Evolutionary conservation across 202 grass and related monocot species (phyloP).

Genomic region (Cymbopogon flexuosus): DNA sequence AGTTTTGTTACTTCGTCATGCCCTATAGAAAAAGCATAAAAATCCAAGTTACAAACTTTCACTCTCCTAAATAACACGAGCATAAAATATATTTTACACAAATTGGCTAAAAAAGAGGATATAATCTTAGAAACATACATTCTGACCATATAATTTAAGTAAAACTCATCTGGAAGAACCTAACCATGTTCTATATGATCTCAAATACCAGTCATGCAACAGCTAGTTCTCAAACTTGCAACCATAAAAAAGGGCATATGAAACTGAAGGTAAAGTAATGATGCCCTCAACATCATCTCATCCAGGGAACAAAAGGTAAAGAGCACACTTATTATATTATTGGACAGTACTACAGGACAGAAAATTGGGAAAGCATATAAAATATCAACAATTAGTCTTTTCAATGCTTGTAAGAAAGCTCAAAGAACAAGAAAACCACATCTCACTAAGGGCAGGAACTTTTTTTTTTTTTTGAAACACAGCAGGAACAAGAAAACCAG

Average conservation of each 20-base stretch:
- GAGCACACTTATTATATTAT: neutral
- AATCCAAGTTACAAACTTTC: neutral
- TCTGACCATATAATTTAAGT: constrained; percentile 3
- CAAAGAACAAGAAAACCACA: neutral
- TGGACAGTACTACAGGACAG: neutral
- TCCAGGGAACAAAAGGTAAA: neutral
- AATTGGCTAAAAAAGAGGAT: neutral
- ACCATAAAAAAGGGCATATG: neutral
- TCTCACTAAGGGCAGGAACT: neutral
- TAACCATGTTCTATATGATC: neutral
- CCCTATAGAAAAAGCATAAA: constrained; percentile 1
- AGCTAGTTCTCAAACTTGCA: neutral
- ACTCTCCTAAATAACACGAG: neutral
- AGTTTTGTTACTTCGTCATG: constrained; percentile 21
- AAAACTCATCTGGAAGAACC: neutral
- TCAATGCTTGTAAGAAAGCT: neutral
- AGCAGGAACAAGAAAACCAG: no score
- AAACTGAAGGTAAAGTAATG: neutral
- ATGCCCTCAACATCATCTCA: neutral
- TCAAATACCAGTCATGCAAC: neutral
- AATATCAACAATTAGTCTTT: neutral
- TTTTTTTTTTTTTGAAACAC: no score
- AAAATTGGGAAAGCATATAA: neutral
- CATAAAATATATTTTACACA: neutral
- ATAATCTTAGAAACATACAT: neutral